Conservation (phyloP, 2,329 filamentous ascomycete genomes). For the Alternaria gaisen region DNA sequence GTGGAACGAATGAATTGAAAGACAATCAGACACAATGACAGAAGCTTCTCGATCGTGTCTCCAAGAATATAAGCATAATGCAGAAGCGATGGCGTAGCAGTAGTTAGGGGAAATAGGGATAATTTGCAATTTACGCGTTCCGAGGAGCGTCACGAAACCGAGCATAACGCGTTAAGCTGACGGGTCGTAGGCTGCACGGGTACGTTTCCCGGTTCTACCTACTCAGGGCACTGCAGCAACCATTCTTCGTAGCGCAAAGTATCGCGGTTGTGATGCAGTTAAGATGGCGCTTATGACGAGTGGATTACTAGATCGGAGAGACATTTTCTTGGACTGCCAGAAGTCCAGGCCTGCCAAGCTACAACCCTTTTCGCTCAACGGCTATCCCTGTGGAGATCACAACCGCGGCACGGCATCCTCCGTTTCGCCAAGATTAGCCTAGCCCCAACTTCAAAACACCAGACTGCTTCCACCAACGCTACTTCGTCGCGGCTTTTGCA, state of each 20-base stretch:
- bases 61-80: not conserved
- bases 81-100: not conserved
- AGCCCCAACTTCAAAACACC: not conserved
- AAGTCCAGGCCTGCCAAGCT: not conserved
- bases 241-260: not conserved
- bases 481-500: not conserved
- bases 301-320: not conserved
- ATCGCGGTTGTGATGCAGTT: not conserved
- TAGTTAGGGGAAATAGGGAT: not conserved
- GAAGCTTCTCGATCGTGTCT: not conserved
- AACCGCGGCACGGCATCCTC: not conserved
- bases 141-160: too few species aligned
- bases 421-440: not conserved
- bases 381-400: constrained; percentile 4
- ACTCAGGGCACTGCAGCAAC: not conserved
- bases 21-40: not conserved
- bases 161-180: not conserved
- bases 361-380: not conserved
- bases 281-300: not conserved
- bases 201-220: too few species aligned
- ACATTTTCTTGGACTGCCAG: not conserved
- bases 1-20: not conserved
- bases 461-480: constrained; percentile 1
- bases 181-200: not conserved
- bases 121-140: not conserved